phyloP scores from a whole-genome alignment of 371 early-diverging fungal species.

The Rhizopus microsporus region DNA sequence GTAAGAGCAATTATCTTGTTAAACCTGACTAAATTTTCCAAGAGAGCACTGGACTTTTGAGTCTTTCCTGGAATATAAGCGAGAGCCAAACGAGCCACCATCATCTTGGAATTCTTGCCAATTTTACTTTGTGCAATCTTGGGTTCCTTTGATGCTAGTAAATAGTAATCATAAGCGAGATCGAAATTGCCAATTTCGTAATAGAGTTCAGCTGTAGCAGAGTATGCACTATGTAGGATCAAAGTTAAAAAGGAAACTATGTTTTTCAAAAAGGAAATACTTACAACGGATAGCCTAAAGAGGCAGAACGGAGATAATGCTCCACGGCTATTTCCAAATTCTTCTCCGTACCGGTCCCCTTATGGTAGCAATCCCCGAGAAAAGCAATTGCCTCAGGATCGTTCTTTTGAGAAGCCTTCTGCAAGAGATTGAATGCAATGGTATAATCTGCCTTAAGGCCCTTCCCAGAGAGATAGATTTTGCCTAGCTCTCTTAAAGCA shows the following conservation, averaged over 20 bases:
- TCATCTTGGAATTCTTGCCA: slow-evolving; percentile 40
- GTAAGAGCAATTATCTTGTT: slow-evolving; percentile 2
- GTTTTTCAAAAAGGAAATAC: slow-evolving; percentile 6
- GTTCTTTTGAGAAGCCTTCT: slow-evolving; percentile 77
- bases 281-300: slow-evolving; percentile 42
- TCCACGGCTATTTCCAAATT: slow-evolving; percentile 64
- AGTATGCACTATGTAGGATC: slow-evolving; percentile 36
- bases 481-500: slow-evolving; percentile 84
- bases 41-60: slow-evolving; percentile 3
- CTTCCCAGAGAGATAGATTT: slow-evolving; percentile 79
- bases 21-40: slow-evolving; percentile 5
- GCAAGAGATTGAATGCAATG: slow-evolving; percentile 78
- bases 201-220: slow-evolving; percentile 46
- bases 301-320: slow-evolving; percentile 38
- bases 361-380: slow-evolving; percentile 54
- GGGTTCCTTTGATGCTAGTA: slow-evolving; percentile 36
- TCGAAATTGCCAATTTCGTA: slow-evolving; percentile 38
- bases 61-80: slow-evolving; percentile 32
- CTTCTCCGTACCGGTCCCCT: slow-evolving; percentile 51
- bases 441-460: slow-evolving; percentile 57
- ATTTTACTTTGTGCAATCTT: slow-evolving; percentile 31
- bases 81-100: slow-evolving; percentile 46
- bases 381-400: slow-evolving; percentile 80
- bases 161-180: slow-evolving; percentile 40
- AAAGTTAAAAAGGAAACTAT: background rate